phyloP scores from a whole-genome alignment of 352 stramenopile genomes.

The Globisporangium paddicum region DNA sequence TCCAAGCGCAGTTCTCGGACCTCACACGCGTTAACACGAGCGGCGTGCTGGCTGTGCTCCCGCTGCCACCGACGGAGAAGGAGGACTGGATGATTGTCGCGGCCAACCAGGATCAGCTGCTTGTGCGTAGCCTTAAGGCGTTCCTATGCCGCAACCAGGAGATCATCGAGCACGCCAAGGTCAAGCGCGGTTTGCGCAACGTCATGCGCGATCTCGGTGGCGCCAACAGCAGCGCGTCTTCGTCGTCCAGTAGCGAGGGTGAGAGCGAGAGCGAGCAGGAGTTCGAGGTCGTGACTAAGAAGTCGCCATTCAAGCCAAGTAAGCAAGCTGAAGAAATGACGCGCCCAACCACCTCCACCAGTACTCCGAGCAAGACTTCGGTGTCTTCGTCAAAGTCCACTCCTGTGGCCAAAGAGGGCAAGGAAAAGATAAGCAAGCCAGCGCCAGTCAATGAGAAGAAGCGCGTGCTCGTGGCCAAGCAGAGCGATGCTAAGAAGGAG shows the following conservation, averaged over 20 bases:
- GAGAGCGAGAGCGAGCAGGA: conserved; percentile 14
- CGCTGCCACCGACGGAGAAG: conserved; percentile 41
- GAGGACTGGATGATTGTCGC: conserved; percentile 78
- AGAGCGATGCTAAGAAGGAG: neutral
- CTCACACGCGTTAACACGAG: conserved; percentile 72
- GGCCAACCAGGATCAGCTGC: conserved; percentile 66
- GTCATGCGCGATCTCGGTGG: conserved; percentile 39
- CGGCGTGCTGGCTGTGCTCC: conserved; percentile 57
- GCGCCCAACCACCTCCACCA: neutral
- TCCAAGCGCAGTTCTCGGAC: conserved; percentile 75
- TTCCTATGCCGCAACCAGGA: conserved; percentile 62
- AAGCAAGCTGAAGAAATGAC: neutral
- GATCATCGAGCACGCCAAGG: conserved; percentile 33
- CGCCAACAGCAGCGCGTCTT: conserved; percentile 20
- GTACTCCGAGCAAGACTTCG: neutral
- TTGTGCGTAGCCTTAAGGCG: conserved; percentile 57
- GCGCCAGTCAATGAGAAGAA: conserved; percentile 3
- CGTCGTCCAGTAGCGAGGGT: conserved; percentile 16
- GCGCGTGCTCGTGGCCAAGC: neutral
- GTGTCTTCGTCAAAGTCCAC: neutral
- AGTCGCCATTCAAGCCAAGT: neutral
- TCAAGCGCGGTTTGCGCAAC: conserved; percentile 42
- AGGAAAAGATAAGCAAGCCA: conserved; percentile 3
- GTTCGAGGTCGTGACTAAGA: conserved; percentile 4
- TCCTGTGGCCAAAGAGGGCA: neutral